Evolutionary conservation across 2,329 filamentous ascomycete species (phyloP), one percentile per base, ranked within the genome.

Genomic region (Paradendryphiella salina): DNA sequence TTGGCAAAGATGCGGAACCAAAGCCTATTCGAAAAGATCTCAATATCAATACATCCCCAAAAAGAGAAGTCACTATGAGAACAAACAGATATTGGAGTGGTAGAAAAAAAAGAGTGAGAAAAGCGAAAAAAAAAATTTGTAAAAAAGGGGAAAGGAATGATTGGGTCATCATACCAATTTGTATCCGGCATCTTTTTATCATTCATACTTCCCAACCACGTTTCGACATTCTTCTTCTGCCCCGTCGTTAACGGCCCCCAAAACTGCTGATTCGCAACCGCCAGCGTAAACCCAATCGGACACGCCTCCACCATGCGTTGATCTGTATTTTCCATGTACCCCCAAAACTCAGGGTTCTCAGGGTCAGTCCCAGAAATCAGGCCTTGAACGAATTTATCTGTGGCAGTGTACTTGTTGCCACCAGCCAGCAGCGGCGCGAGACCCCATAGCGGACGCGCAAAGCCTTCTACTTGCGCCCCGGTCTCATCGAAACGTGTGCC

Each of bases 1-100:
- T 93, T 93, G 32, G 88, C 88, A 66, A 93, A 93, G 4, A 93
- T 87, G 32, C 89, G 84, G 68, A 93, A 93, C 89, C 89, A 93
- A 3, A 92, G 79, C 87, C 86, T 86, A 57, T 80, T 15, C 23
- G 10, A 26, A 45, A 1, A 28, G 31, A 18, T 32, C 13, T 67
- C 53, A 66, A 57, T 53, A 56, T 41, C 38, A 38, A 20, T 23
- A 4, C 9, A n/a, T 40, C 17, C 48, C 15, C 3, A 3, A 10
- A 26, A 26, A 26, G n/a, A 23, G 5, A 23, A 23, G 5, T 2
- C 8, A 26, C 23, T 10, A 10, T 9, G 8, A 26, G 23, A 26
- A 26, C 9, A 26, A 15, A 35, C 33, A n/a, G n/a, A n/a, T n/a
- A n/a, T n/a, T n/a, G n/a, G n/a, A n/a, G n/a, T n/a, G n/a, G n/a